Conservation (phyloP, 2,329 filamentous ascomycete species). For the Penicillium sp. region DNA sequence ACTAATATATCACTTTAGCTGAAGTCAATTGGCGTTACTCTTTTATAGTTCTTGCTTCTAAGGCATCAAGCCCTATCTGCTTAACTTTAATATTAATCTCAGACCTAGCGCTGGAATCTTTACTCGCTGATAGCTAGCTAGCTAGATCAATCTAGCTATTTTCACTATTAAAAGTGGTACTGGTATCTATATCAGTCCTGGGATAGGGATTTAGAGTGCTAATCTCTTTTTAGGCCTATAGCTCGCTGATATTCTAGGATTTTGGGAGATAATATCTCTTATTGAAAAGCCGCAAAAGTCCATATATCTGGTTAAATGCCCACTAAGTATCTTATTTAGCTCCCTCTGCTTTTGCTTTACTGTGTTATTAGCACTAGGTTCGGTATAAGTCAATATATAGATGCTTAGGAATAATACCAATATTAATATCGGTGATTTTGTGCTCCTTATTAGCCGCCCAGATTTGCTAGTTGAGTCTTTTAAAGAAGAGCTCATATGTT, state of each 20-base stretch:
- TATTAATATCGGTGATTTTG: slow-evolving; percentile 2
- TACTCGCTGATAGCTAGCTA: background rate
- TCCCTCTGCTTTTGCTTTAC: background rate
- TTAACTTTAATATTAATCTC: background rate
- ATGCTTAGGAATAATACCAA: slow-evolving; percentile 2
- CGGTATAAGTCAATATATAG: background rate
- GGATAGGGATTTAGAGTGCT: slow-evolving; percentile 1
- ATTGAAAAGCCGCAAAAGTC: slow-evolving; percentile 7
- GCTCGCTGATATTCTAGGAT: slow-evolving; percentile 6
- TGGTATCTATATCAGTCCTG: background rate
- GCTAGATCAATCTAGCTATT: background rate
- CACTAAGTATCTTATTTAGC: background rate
- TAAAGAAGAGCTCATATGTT: slow-evolving; percentile 7
- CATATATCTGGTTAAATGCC: background rate
- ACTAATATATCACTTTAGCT: slow-evolving; percentile 18
- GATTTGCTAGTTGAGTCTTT: slow-evolving; percentile 9
- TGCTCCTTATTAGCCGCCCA: slow-evolving; percentile 4
- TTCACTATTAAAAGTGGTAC: background rate
- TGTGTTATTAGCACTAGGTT: background rate
- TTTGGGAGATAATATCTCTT: slow-evolving; percentile 7
- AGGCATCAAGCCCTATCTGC: slow-evolving; percentile 6
- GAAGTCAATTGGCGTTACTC: slow-evolving; percentile 3
- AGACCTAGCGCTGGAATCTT: slow-evolving; percentile 2
- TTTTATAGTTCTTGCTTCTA: slow-evolving; percentile 9
- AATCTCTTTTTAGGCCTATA: slow-evolving; percentile 2